Percentiles rank a stretch among this genome's conserved stretches.
Evolutionary conservation across 768 basidiomycete genomes (phyloP).

Genomic region (Calocera cornea): DNA sequence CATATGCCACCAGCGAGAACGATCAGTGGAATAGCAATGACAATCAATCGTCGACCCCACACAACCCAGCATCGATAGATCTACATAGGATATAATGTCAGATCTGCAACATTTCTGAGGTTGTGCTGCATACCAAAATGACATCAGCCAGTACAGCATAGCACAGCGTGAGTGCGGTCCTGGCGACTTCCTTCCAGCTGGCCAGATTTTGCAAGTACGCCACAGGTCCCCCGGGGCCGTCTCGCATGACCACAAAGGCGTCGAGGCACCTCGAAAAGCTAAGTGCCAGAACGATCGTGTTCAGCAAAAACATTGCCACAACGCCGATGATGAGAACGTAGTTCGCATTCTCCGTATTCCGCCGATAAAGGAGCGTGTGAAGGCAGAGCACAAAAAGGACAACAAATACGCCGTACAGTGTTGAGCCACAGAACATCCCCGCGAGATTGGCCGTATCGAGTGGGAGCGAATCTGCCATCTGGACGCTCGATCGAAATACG

Average conservation of each 20-base stretch:
- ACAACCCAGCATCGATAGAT: slow-evolving; percentile 26
- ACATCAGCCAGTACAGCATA: slow-evolving; percentile 31
- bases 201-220: slow-evolving; percentile 27
- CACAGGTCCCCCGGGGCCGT: slow-evolving; percentile 12
- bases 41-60: slow-evolving; percentile 19
- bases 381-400: not conserved
- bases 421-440: not conserved
- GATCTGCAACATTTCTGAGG: not conserved
- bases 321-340: not conserved
- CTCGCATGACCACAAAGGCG: not conserved
- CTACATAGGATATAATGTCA: not conserved
- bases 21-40: slow-evolving; percentile 22
- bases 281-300: not conserved
- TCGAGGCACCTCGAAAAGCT: not conserved
- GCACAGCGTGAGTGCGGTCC: slow-evolving; percentile 26
- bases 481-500: not conserved
- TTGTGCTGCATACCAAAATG: slow-evolving; percentile 22
- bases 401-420: not conserved
- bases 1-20: slow-evolving; percentile 23
- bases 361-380: not conserved
- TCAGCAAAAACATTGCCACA: not conserved
- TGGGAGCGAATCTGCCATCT: not conserved
- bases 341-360: not conserved
- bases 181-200: slow-evolving; percentile 27
- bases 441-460: not conserved